phyloP scores from a whole-genome alignment of 176 grass and related monocot species.

The Aegilops sharonensis region DNA sequence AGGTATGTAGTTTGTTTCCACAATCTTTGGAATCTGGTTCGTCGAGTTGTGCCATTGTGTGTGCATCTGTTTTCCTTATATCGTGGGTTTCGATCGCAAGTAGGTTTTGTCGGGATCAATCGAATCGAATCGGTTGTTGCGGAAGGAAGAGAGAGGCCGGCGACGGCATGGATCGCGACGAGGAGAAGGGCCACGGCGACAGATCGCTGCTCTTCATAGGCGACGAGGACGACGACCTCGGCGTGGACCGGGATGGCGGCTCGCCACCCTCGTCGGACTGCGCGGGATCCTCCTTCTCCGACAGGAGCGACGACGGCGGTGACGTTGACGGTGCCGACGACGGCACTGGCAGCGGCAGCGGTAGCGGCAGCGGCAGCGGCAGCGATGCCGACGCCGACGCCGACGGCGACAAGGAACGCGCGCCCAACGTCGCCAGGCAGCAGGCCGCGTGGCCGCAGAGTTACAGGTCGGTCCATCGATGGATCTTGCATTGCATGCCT shows the following conservation, averaged over 20 bases:
- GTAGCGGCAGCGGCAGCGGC: not conserved
- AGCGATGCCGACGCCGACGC: not conserved
- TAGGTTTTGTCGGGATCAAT: too few relatives aligned
- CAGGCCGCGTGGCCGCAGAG: conserved; percentile 59
- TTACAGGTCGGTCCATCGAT: conserved; percentile 43
- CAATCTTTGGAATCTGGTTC: not conserved
- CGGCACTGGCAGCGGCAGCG: too few relatives aligned
- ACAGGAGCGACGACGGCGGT: not conserved
- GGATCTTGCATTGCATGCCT: not conserved
- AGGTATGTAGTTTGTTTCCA: not conserved
- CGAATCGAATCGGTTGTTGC: too few relatives aligned
- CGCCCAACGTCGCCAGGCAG: not conserved
- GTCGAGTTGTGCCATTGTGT: not conserved
- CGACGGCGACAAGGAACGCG: not conserved
- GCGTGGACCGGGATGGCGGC: conserved; percentile 27
- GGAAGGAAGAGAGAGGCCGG: not conserved
- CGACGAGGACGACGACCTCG: conserved; percentile 58
- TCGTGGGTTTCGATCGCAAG: too few relatives aligned
- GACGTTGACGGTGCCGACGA: not conserved
- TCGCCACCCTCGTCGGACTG: conserved; percentile 26
- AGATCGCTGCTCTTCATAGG: conserved; percentile 54
- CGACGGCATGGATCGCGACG: conserved; percentile 43
- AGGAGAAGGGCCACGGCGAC: conserved; percentile 57
- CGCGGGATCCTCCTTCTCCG: conserved; percentile 28
- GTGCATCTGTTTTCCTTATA: not conserved